Evolutionary conservation across 2,329 filamentous ascomycete genomes (phyloP), one percentile per base, ranked within the genome.

Genomic region (Raffaelea ambrosiae): DNA sequence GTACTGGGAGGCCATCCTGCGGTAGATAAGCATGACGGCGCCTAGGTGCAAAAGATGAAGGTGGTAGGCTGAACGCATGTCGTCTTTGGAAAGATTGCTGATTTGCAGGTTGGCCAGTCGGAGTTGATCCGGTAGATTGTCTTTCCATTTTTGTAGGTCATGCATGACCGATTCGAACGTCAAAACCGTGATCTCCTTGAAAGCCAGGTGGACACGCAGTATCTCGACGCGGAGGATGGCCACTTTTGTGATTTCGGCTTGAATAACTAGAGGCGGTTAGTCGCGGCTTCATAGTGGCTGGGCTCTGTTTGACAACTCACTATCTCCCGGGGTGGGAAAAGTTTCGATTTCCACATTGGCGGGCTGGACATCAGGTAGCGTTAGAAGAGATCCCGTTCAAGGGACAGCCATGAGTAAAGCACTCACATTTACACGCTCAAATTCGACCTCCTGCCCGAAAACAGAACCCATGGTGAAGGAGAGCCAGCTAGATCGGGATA

Each of bases 11-110:
- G 54, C 56, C 31, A 63, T 55, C 16, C 61, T 55, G 3, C 62
- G 59, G 43, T 64, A 63, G 2, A 63, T 50, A 1, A 64, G 56
- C 29, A 64, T 57, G 46, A 57, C 53, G 10, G 61, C 59, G 3
- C 61, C 62, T 4, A 61, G 52, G 36, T 65, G 60, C 1, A 64
- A 54, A 1, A 65, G 55, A 36, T 65, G 61, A 1, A 63, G 52
- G 43, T 63, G 57, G 44, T 54, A 61, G 10, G 60, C 53, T 3
- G 60, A 56, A 10, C 56, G 53, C 2, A 54, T 50, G 3, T 50
- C 39, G 0, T 56, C 42, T 3, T 47, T 52, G 8, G 60, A 19
- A 36, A 53, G 21, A 1, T 43, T 22, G 22, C 19, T 20, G 4
- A 14, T 19, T 21, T 14, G 19, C 10, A 46, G 38, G 19, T 33